Conservation (phyloP, 176 grass and related monocot species). For the Triticum turgidum region DNA sequence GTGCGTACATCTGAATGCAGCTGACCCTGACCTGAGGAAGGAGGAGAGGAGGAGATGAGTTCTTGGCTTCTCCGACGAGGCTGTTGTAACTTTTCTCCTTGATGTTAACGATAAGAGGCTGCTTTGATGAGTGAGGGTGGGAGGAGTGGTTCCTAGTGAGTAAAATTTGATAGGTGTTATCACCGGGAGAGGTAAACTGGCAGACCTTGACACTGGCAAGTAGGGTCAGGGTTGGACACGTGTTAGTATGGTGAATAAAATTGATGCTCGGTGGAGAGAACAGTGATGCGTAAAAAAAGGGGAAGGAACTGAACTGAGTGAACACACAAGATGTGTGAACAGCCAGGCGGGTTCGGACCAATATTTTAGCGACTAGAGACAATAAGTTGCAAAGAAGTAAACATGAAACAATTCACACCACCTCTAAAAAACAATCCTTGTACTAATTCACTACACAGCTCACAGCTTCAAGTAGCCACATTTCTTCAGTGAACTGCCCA, state of each 20-base stretch:
- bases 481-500: not conserved
- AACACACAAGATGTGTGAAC: not conserved
- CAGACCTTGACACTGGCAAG: not conserved
- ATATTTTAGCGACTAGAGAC: too few relatives aligned
- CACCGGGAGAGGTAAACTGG: not conserved
- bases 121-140: not conserved
- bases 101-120: conserved; percentile 22
- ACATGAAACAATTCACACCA: not conserved
- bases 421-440: too few relatives aligned
- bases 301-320: not conserved
- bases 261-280: conserved; percentile 1
- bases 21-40: not conserved
- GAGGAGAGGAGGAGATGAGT: not conserved
- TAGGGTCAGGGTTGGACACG: not conserved
- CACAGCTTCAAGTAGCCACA: not conserved
- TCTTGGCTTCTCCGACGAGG: conserved; percentile 13
- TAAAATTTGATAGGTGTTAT: conserved; percentile 14
- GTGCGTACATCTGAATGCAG: not conserved
- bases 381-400: not conserved
- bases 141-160: not conserved
- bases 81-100: not conserved
- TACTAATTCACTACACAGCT: not conserved
- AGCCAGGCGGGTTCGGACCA: too few relatives aligned
- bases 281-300: not conserved
- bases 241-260: not conserved